These are phyloP conservation scores for Cyanidiococcus yangmingshanensis DNA, from an alignment of 23 red algal species.

Conservation along the genomic window DNA sequence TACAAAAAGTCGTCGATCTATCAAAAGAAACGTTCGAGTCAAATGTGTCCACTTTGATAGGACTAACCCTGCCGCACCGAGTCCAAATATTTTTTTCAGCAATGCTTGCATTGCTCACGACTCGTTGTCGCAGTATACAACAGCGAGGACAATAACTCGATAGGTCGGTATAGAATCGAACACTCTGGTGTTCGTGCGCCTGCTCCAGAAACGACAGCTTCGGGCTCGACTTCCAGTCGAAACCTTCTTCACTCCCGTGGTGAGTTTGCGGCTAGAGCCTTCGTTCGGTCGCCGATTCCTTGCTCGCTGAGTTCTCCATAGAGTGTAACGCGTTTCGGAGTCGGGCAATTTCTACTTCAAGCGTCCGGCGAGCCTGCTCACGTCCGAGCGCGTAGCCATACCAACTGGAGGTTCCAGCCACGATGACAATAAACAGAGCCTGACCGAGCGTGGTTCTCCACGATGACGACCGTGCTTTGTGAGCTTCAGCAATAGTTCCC, in stretches of 20 bases:
- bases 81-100: background rate
- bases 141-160: background rate
- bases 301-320: too few species aligned
- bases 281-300: too few species aligned
- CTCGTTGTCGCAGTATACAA: background rate
- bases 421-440: background rate
- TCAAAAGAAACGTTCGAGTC: background rate
- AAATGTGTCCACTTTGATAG: background rate
- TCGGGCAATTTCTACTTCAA: background rate
- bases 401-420: background rate
- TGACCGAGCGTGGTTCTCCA: too few species aligned
- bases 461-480: too few species aligned
- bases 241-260: too few species aligned
- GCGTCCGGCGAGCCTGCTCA: background rate
- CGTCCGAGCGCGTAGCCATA: constrained; percentile 9
- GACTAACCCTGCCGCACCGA: background rate
- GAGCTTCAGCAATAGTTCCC: too few species aligned
- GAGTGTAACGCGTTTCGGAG: background rate
- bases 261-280: too few species aligned
- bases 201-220: too few species aligned
- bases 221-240: too few species aligned
- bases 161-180: too few species aligned
- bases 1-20: background rate
- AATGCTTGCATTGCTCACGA: background rate
- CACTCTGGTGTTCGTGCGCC: too few species aligned